Evolutionary conservation across 2,329 filamentous ascomycete genomes (phyloP).

Genomic region (Xylaria sp.): DNA sequence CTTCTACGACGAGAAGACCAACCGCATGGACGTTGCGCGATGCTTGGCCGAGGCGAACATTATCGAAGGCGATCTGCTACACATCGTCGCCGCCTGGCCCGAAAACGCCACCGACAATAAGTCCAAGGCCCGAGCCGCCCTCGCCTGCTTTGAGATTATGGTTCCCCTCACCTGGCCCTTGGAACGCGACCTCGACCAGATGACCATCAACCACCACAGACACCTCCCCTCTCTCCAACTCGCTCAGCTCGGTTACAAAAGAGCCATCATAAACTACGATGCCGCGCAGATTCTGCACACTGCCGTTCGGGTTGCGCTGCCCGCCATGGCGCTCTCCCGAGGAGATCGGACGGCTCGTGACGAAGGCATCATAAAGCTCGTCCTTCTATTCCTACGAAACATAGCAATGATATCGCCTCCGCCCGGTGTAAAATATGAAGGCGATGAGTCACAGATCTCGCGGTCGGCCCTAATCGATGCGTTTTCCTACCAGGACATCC

Average conservation of each 20-base stretch:
- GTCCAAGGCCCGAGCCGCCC: constrained; percentile 79
- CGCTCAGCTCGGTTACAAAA: constrained; percentile 90
- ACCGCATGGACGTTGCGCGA: constrained; percentile 93
- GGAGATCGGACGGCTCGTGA: constrained; percentile 82
- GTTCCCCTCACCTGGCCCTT: constrained; percentile 95
- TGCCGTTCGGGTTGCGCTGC: constrained; percentile 82
- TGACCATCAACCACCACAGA: constrained; percentile 92
- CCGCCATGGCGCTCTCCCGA: constrained; percentile 82
- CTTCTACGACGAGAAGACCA: constrained; percentile 91
- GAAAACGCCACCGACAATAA: constrained; percentile 77
- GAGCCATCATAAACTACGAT: constrained; percentile 85
- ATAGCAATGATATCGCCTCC: constrained; percentile 85
- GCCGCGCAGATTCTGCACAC: constrained; percentile 81
- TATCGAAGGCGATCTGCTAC: constrained; percentile 88
- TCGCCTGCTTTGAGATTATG: constrained; percentile 90
- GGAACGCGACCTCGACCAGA: constrained; percentile 79
- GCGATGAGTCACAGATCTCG: constrained; percentile 90
- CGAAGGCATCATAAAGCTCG: constrained; percentile 90
- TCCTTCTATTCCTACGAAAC: constrained; percentile 90
- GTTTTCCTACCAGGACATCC: constrained; percentile 90
- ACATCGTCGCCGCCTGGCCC: constrained; percentile 86
- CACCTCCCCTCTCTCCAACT: constrained; percentile 91
- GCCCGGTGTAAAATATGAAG: constrained; percentile 77
- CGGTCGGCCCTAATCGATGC: constrained; percentile 88
- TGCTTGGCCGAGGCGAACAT: constrained; percentile 92